These are phyloP conservation scores for Saccharomyces hybrid DNA, from an alignment of 1,139 yeast species.

Conservation along the genomic window DNA sequence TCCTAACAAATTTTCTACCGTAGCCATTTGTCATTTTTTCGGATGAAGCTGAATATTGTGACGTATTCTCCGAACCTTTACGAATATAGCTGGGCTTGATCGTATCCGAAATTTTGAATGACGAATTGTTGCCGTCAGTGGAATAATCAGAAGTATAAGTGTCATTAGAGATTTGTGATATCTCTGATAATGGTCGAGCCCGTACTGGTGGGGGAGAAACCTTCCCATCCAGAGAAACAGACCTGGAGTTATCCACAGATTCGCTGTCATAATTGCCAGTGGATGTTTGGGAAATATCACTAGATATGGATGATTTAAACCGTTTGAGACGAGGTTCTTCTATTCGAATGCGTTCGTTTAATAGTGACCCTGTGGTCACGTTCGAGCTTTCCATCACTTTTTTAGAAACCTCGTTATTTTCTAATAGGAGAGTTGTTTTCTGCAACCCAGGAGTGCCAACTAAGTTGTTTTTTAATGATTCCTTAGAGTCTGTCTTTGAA, in stretches of 20 bases:
- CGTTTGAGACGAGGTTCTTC: slow-evolving; percentile 19
- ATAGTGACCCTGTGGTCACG: not conserved
- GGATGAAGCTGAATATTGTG: slow-evolving; percentile 16
- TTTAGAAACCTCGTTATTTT: not conserved
- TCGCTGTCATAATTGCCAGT: slow-evolving; percentile 20
- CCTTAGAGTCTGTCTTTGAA: not conserved
- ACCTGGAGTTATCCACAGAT: slow-evolving; percentile 9
- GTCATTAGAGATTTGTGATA: slow-evolving; percentile 57
- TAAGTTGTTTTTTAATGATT: not conserved
- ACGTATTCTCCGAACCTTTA: slow-evolving; percentile 10
- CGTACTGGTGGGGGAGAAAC: slow-evolving; percentile 20
- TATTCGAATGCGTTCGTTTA: slow-evolving; percentile 2
- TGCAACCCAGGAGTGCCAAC: not conserved
- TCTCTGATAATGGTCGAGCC: slow-evolving; percentile 57
- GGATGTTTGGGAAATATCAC: slow-evolving; percentile 24
- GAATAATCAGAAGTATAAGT: slow-evolving; percentile 39
- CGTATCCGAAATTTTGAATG: slow-evolving; percentile 16
- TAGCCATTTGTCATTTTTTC: slow-evolving; percentile 6
- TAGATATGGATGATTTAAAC: slow-evolving; percentile 24
- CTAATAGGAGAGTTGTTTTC: not conserved
- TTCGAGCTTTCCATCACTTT: slow-evolving; percentile 3
- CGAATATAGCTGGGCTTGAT: slow-evolving; percentile 11
- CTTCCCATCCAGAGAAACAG: slow-evolving; percentile 11
- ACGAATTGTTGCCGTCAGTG: slow-evolving; percentile 30
- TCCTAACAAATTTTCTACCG: slow-evolving; percentile 20